Base-by-base conservation (phyloP, 1,139 yeast genomes). In the Saccharomyces hybrid region DNA sequence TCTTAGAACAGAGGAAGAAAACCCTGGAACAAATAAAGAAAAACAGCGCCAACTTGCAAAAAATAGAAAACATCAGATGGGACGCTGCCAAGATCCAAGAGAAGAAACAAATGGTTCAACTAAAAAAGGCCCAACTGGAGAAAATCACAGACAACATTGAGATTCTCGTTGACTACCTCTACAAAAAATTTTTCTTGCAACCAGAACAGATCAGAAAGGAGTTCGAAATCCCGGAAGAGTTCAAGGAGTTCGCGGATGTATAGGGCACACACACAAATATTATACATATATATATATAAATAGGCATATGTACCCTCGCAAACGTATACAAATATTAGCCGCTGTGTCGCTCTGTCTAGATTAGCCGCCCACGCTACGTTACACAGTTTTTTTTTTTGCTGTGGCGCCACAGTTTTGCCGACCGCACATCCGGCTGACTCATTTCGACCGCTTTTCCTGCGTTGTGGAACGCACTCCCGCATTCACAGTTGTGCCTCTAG, bases 121-220 rank as follows among this genome's bases (percentile, higher is more conserved):
- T 48, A 26, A 51, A 54, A n/a, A 41, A 55, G 5, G 51, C 38
- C 1, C 51, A 54, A 20, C 56, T 65, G 11, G 62, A 59, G 4
- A 49, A 42, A 13, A 50, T 59, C 23, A 61, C 66, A 9, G 68
- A 67, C 47, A 65, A 66, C 48, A 64, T 67, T 44, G 69, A 67
- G 44, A 51, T 63, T 9, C 34, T 67, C 2, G 49, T 62, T 3
- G 62, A 58, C 5, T 64, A 58, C 44, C 55, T 67, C 3, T 54
- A 59, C 26, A 57, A 57, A n/a, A 62, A 57, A 25, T 64, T 55
- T 52, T 46, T 51, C 27, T 52, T 61, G 13, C 53, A 60, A 31
- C 48, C 58, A 49, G 52, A 48, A n/a, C 53, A 57, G 23, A 51
- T 68, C 16, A 53, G 61, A 41, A 53, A 56, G 20, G 70, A 65